Percentiles rank a stretch among this genome's conserved stretches.
phyloP scores from a whole-genome alignment of 1,139 yeast species.

The Diutina mesorugosa region DNA sequence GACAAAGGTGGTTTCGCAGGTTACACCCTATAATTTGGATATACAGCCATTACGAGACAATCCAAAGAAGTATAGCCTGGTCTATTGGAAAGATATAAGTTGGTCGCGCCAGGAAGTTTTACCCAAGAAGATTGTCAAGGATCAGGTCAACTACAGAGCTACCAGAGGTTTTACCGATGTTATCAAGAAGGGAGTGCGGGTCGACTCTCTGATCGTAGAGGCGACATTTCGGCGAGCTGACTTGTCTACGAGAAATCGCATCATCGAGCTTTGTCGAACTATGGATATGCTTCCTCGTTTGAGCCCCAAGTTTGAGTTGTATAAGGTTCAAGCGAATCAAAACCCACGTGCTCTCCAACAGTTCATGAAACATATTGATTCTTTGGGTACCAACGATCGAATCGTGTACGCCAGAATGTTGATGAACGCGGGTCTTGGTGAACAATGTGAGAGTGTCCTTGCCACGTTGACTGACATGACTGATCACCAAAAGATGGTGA shows the following conservation, averaged over 20 bases:
- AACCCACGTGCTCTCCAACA: background rate
- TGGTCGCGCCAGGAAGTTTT: background rate
- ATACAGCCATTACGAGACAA: background rate
- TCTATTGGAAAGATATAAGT: background rate
- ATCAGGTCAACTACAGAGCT: background rate
- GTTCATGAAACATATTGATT: background rate
- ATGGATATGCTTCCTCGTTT: background rate
- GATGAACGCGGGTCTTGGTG: background rate
- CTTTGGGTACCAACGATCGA: background rate
- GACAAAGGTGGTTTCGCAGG: background rate
- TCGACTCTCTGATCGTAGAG: background rate
- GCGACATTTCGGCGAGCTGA: conserved; percentile 1
- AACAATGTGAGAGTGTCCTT: background rate
- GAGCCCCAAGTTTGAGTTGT: background rate
- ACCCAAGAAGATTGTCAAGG: background rate
- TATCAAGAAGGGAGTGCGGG: conserved; percentile 2
- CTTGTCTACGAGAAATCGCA: background rate
- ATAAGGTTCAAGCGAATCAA: background rate
- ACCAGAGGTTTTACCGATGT: background rate
- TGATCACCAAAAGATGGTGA: background rate
- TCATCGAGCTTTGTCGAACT: background rate
- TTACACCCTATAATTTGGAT: background rate
- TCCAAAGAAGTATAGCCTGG: background rate
- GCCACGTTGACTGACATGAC: background rate
- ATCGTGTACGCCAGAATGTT: background rate